phyloP scores from a whole-genome alignment of 2,329 filamentous ascomycete genomes.

The Phialophora macrospora region DNA sequence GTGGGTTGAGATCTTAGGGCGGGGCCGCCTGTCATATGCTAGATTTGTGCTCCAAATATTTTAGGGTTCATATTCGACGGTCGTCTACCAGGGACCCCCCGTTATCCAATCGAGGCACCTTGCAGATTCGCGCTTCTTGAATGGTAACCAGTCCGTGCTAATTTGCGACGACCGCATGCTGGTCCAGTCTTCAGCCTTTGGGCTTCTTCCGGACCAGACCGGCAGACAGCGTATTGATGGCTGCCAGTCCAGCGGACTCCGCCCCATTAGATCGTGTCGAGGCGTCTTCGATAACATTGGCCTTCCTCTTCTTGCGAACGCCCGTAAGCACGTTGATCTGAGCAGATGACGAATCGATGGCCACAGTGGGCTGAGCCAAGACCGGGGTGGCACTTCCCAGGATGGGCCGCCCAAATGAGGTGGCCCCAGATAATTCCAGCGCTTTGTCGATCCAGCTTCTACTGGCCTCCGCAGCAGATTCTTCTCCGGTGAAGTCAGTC shows the following conservation, averaged over 20 bases:
- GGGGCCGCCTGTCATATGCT: slow-evolving; percentile 16
- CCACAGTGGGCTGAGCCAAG: slow-evolving; percentile 12
- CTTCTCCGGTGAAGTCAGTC: slow-evolving; percentile 36
- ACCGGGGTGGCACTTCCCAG: slow-evolving; percentile 18
- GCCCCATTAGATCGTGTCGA: background rate
- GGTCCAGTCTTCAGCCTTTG: slow-evolving; percentile 23
- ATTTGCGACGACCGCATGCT: background rate
- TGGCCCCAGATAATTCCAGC: slow-evolving; percentile 27
- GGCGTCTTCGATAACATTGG: slow-evolving; percentile 18
- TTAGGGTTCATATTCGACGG: background rate
- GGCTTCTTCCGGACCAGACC: slow-evolving; percentile 37
- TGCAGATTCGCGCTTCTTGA: background rate
- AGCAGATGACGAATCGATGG: slow-evolving; percentile 10
- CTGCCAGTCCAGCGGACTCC: background rate
- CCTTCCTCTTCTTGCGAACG: slow-evolving; percentile 38
- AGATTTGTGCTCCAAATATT: slow-evolving; percentile 3
- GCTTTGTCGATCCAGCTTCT: slow-evolving; percentile 35
- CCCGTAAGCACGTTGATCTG: slow-evolving; percentile 35
- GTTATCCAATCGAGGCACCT: slow-evolving; percentile 22
- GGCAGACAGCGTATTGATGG: slow-evolving; percentile 25
- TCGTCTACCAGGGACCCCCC: background rate
- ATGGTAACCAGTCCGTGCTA: background rate
- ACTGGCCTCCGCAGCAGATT: slow-evolving; percentile 33
- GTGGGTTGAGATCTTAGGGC: background rate
- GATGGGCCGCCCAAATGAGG: slow-evolving; percentile 31